phyloP scores from a whole-genome alignment of 805 yeast species.

The Spathaspora hagerdaliae region DNA sequence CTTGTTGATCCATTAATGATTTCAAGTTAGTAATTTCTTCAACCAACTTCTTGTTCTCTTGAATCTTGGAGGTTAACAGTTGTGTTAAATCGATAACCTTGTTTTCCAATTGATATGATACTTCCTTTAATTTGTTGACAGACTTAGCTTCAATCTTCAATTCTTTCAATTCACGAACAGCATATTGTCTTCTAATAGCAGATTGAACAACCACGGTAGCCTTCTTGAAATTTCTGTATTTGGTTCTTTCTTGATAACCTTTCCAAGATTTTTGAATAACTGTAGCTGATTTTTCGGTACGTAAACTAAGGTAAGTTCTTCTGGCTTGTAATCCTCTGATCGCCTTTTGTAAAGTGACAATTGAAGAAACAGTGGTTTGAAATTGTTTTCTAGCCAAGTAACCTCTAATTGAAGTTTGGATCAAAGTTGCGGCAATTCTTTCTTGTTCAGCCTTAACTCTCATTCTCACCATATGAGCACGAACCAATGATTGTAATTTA shows the following conservation, averaged over 20 bases:
- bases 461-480: slow-evolving; percentile 60
- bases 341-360: slow-evolving; percentile 42
- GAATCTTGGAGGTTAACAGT: slow-evolving; percentile 69
- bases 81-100: slow-evolving; percentile 96
- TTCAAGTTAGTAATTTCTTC: slow-evolving; percentile 51
- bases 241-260: slow-evolving; percentile 58
- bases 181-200: slow-evolving; percentile 69
- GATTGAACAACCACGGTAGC: slow-evolving; percentile 75
- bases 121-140: slow-evolving; percentile 84
- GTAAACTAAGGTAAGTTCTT: slow-evolving; percentile 43
- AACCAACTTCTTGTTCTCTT: slow-evolving; percentile 73
- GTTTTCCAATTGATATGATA: slow-evolving; percentile 89
- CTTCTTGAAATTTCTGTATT: slow-evolving; percentile 42
- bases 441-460: slow-evolving; percentile 54
- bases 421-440: slow-evolving; percentile 55
- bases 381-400: slow-evolving; percentile 41
- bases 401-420: slow-evolving; percentile 69
- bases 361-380: slow-evolving; percentile 29
- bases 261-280: slow-evolving; percentile 72
- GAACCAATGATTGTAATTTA: slow-evolving; percentile 54
- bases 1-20: slow-evolving; percentile 48
- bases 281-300: slow-evolving; percentile 61
- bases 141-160: slow-evolving; percentile 88
- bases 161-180: slow-evolving; percentile 57
- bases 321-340: slow-evolving; percentile 55